Percentiles rank a stretch among this genome's conserved stretches.
Evolutionary conservation across 2,329 filamentous ascomycete species (phyloP).

Genomic region (Penicillium sp.): DNA sequence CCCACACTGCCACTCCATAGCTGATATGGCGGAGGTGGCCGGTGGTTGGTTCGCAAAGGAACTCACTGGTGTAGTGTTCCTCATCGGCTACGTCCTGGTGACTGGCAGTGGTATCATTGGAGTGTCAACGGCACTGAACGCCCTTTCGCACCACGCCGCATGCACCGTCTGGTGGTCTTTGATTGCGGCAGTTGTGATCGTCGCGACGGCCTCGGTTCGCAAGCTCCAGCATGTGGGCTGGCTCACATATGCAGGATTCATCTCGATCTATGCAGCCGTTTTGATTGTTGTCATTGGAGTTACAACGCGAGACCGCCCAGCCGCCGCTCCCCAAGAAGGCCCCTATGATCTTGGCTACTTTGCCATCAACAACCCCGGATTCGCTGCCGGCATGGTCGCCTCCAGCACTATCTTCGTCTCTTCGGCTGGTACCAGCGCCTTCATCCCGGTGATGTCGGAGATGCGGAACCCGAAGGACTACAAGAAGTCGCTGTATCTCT

Average conservation of each 20-base stretch:
- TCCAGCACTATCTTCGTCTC: constrained; percentile 60
- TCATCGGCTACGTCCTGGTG: constrained; percentile 58
- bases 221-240: constrained; percentile 61
- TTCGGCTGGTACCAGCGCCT: constrained; percentile 58
- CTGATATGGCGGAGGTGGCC: constrained; percentile 59
- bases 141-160: constrained; percentile 56
- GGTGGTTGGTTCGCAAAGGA: constrained; percentile 54
- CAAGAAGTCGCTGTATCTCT: constrained; percentile 59
- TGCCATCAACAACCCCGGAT: constrained; percentile 56
- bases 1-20: constrained; percentile 51
- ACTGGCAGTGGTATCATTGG: constrained; percentile 59
- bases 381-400: constrained; percentile 58
- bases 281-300: constrained; percentile 61
- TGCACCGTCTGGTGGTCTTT: constrained; percentile 60
- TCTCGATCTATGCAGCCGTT: constrained; percentile 58
- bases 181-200: constrained; percentile 51
- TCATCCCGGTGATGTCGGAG: constrained; percentile 63
- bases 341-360: constrained; percentile 59
- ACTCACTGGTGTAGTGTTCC: constrained; percentile 54
- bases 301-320: constrained; percentile 57
- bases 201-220: constrained; percentile 39
- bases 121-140: constrained; percentile 59
- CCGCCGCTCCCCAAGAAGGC: constrained; percentile 59
- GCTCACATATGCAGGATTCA: constrained; percentile 61
- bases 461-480: constrained; percentile 61